Evolutionary conservation across 2,329 filamentous ascomycete species (phyloP).

Genomic region (Sporothrix luriei): DNA sequence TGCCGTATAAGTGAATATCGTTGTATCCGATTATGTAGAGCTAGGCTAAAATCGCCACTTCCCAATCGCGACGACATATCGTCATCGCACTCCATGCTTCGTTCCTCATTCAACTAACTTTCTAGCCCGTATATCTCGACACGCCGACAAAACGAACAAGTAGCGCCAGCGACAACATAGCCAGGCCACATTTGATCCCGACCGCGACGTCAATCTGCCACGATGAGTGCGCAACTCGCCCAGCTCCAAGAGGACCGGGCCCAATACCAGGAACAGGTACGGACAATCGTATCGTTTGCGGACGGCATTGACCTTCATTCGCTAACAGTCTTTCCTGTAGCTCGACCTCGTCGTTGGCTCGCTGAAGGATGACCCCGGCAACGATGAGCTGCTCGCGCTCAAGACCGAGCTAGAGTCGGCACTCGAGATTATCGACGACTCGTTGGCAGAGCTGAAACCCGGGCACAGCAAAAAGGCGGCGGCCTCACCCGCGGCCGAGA

Average conservation of each 20-base stretch:
- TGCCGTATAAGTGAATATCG: background rate
- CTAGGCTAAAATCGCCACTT: conserved; percentile 20
- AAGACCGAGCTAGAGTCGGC: conserved; percentile 80
- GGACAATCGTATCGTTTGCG: background rate
- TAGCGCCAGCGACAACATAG: too few species aligned
- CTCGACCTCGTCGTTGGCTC: conserved; percentile 76
- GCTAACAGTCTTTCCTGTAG: conserved; percentile 46
- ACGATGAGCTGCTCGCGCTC: conserved; percentile 74
- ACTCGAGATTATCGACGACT: conserved; percentile 75
- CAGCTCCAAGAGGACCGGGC: conserved; percentile 56
- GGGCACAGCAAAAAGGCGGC: conserved; percentile 46
- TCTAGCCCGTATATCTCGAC: background rate
- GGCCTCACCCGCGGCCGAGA: background rate
- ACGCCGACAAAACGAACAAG: background rate
- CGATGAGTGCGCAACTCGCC: conserved; percentile 44
- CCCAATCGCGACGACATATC: background rate
- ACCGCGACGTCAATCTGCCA: conserved; percentile 30
- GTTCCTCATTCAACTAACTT: background rate
- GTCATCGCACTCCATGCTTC: background rate
- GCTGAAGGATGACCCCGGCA: conserved; percentile 78
- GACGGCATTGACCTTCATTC: background rate
- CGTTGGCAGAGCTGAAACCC: conserved; percentile 78
- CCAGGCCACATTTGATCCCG: too few species aligned
- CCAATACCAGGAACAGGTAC: conserved; percentile 61
- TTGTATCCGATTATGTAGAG: background rate